Base-by-base conservation (phyloP, 371 early-diverging fungal genomes). In the Mortierella sp. region DNA sequence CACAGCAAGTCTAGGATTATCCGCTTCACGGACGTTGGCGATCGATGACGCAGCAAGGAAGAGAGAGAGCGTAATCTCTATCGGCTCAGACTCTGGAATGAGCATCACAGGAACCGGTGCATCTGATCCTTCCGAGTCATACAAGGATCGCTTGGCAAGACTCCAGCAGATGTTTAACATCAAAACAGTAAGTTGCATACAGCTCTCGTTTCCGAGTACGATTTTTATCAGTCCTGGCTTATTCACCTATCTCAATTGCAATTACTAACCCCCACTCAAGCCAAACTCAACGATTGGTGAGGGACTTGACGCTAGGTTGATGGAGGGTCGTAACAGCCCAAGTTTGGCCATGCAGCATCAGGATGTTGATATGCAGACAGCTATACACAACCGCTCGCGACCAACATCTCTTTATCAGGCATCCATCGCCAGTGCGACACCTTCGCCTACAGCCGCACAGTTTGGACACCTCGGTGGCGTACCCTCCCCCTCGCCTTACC, bases 151-250 rank as follows among this genome's bases (percentile, higher is more conserved):
- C 26, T 52, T 89, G 18, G 62, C 82, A n/a, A 66, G 88, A 21
- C 67, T 89, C 49, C 88, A 87, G 56, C 89, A 88, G 58, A 84
- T 86, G 73, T 89, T 89, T 81, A 88, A 87, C 28, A 86, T 83
- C 52, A 74, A 74, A 45, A 52, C 64, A 51, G 73, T 73, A 73
- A 62, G 59, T 19, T 38, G 9, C 21, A 3, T 3, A 10, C 39
- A 39, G 39, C 39, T 26, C 24, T 26, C n/a, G 45, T 18, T 12
- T 18, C 45, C 39, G 39, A n/a, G n/a, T n/a, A n/a, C n/a, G n/a
- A n/a, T n/a, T n/a, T n/a, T n/a, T n/a, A n/a, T n/a, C n/a, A n/a
- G n/a, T n/a, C n/a, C n/a, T n/a, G n/a, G n/a, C n/a, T n/a, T n/a
- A n/a, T n/a, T n/a, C n/a, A n/a, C n/a, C n/a, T n/a, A n/a, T n/a